These are phyloP conservation scores for Fusarium ramigenum DNA, from an alignment of 2,329 filamentous ascomycete genomes.

Conservation along the genomic window DNA sequence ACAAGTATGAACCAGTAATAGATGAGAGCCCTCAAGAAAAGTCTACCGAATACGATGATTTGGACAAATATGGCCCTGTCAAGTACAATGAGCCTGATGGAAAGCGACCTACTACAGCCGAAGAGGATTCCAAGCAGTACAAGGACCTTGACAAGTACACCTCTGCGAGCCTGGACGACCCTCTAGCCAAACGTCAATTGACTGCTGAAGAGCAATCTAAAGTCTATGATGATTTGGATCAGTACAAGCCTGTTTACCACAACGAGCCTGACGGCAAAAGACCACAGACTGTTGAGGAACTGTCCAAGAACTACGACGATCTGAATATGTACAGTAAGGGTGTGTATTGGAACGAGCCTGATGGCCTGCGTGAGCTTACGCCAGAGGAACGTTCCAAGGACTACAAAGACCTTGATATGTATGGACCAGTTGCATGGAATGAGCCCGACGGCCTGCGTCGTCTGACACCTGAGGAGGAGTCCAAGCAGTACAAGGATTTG, in stretches of 20 bases:
- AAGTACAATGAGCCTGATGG: constrained; percentile 45
- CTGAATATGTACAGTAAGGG: constrained; percentile 48
- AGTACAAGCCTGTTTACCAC: constrained; percentile 49
- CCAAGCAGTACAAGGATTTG: constrained; percentile 49
- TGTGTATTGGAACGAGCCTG: constrained; percentile 45
- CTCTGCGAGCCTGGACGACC: constrained; percentile 43
- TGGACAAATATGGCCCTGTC: constrained; percentile 51
- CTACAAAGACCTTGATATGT: constrained; percentile 55
- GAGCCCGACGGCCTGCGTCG: constrained; percentile 46
- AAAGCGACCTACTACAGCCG: constrained; percentile 26
- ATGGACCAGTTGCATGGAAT: constrained; percentile 46
- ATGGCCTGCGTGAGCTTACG: constrained; percentile 44
- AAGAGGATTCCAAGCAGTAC: constrained; percentile 48
- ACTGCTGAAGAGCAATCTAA: constrained; percentile 50
- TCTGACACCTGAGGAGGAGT: constrained; percentile 43
- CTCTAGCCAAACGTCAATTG: constrained; percentile 38
- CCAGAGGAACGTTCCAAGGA: constrained; percentile 48
- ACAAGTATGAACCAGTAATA: constrained; percentile 49
- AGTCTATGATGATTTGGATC: constrained; percentile 52
- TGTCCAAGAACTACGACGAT: constrained; percentile 50
- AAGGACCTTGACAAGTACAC: constrained; percentile 50
- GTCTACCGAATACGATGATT: constrained; percentile 48
- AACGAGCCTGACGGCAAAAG: constrained; percentile 49
- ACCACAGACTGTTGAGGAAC: constrained; percentile 45
- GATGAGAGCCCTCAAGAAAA: constrained; percentile 42